Percentiles rank a stretch among this genome's conserved stretches.
phyloP scores from a whole-genome alignment of 2,329 filamentous ascomycete genomes.

The Trichoderma sp. region DNA sequence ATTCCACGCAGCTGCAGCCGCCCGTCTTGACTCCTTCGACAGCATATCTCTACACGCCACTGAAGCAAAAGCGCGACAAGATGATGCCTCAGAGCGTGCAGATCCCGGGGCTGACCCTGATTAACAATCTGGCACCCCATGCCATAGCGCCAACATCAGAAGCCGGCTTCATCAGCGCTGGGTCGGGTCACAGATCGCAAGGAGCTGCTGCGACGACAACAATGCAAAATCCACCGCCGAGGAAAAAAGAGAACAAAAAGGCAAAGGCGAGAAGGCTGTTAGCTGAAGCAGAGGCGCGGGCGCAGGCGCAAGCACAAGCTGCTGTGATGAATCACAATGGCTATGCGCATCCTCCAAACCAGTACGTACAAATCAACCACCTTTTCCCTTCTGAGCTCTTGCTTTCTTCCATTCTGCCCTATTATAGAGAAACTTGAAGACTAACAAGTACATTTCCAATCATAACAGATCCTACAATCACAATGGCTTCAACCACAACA shows the following conservation, averaged over 20 bases:
- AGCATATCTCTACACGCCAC: conserved; percentile 2
- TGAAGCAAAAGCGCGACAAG: neutral
- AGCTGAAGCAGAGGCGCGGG: neutral
- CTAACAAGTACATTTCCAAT: neutral
- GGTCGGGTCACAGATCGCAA: conserved; percentile 45
- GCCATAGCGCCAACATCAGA: conserved; percentile 17
- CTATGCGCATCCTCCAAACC: neutral
- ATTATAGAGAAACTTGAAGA: neutral
- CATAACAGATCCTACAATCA: neutral
- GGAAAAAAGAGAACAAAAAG: conserved; percentile 14
- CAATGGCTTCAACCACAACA: neutral
- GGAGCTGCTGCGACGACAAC: conserved; percentile 20
- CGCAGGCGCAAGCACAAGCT: neutral
- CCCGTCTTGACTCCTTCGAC: conserved; percentile 13
- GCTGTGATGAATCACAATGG: neutral
- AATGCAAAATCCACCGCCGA: neutral
- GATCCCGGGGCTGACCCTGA: conserved; percentile 28
- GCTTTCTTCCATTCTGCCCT: neutral
- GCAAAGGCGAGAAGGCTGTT: conserved; percentile 8
- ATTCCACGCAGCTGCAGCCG: neutral
- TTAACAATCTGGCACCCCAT: conserved; percentile 23
- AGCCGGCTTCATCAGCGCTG: conserved; percentile 11
- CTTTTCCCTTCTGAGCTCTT: neutral
- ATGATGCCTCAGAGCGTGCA: conserved; percentile 13
- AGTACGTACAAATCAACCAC: neutral